Percentiles rank a stretch among this genome's conserved stretches.
Evolutionary conservation across 2,329 filamentous ascomycete genomes (phyloP).

Genomic region (Septoria linicola): DNA sequence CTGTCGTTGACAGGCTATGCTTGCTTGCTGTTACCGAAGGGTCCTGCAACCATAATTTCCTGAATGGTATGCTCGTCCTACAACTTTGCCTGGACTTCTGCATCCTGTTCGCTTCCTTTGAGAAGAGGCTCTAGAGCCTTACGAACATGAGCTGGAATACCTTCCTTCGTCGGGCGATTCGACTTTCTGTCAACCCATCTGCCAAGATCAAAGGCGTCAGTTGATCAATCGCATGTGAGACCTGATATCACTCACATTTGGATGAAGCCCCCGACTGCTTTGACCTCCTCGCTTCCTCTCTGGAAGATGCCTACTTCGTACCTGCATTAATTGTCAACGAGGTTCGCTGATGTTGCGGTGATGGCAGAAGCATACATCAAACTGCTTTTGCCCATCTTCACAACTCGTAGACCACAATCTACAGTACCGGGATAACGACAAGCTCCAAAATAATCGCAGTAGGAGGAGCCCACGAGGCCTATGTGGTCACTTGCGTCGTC

Average conservation of each 20-base stretch:
- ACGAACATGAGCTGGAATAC: slow-evolving; percentile 62
- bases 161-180: slow-evolving; percentile 63
- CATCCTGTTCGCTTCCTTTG: slow-evolving; percentile 31
- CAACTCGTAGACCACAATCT: slow-evolving; percentile 78
- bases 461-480: slow-evolving; percentile 79
- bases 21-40: too few relatives aligned
- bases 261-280: slow-evolving; percentile 50
- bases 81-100: slow-evolving; percentile 25
- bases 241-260: slow-evolving; percentile 23
- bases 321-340: slow-evolving; percentile 11
- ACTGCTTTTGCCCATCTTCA: slow-evolving; percentile 79
- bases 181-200: slow-evolving; percentile 58
- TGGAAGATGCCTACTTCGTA: slow-evolving; percentile 90
- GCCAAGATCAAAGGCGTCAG: background rate
- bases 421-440: slow-evolving; percentile 79
- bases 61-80: slow-evolving; percentile 4
- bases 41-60: too few relatives aligned
- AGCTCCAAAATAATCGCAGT: slow-evolving; percentile 76
- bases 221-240: background rate
- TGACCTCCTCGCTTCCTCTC: slow-evolving; percentile 68
- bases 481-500: slow-evolving; percentile 73
- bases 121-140: slow-evolving; percentile 39
- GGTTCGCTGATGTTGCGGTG: too few relatives aligned
- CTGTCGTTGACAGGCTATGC: too few relatives aligned
- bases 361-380: slow-evolving; percentile 55